phyloP scores from a whole-genome alignment of 1,284 basidiomycete species.

The Porogramme epimiltina region DNA sequence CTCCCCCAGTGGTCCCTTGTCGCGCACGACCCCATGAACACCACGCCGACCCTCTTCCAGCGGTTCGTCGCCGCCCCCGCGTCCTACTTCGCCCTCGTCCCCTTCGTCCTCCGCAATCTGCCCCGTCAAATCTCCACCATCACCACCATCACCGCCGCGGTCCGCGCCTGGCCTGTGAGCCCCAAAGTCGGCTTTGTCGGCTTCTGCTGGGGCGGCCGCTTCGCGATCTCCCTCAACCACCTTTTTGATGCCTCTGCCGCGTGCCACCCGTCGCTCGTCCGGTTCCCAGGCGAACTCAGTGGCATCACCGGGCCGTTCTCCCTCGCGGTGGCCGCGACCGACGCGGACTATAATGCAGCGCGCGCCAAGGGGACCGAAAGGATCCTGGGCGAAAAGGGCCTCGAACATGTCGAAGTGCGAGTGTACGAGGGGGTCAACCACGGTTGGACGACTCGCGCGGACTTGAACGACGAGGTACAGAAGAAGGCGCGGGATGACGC shows the following conservation, averaged over 20 bases:
- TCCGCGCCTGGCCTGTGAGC: slow-evolving; percentile 13
- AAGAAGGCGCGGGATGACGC: slow-evolving; percentile 24
- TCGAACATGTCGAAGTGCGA: slow-evolving; percentile 23
- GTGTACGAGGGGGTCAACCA: slow-evolving; percentile 26
- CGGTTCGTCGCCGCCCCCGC: slow-evolving; percentile 18
- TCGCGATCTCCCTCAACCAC: slow-evolving; percentile 26
- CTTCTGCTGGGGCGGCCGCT: slow-evolving; percentile 31
- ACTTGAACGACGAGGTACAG: slow-evolving; percentile 20
- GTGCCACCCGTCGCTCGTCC: slow-evolving; percentile 25
- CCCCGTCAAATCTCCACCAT: slow-evolving; percentile 19
- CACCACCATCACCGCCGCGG: slow-evolving; percentile 10
- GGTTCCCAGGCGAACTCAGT: slow-evolving; percentile 23
- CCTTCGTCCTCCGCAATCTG: slow-evolving; percentile 24
- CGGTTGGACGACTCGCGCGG: slow-evolving; percentile 24
- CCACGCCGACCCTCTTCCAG: slow-evolving; percentile 13
- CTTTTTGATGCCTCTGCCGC: slow-evolving; percentile 26
- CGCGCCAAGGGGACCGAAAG: slow-evolving; percentile 22
- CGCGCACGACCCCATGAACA: slow-evolving; percentile 10
- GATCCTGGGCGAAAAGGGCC: slow-evolving; percentile 18
- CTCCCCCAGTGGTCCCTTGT: slow-evolving; percentile 24
- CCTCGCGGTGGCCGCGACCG: slow-evolving; percentile 20
- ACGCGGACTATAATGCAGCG: slow-evolving; percentile 10
- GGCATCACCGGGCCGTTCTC: slow-evolving; percentile 23
- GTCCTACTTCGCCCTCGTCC: slow-evolving; percentile 20
- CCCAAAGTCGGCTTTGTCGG: slow-evolving; percentile 26